Percentiles rank a stretch among this genome's conserved stretches.
Evolutionary conservation across 2,329 filamentous ascomycete species (phyloP).

Genomic region (Phialophora chinensis): DNA sequence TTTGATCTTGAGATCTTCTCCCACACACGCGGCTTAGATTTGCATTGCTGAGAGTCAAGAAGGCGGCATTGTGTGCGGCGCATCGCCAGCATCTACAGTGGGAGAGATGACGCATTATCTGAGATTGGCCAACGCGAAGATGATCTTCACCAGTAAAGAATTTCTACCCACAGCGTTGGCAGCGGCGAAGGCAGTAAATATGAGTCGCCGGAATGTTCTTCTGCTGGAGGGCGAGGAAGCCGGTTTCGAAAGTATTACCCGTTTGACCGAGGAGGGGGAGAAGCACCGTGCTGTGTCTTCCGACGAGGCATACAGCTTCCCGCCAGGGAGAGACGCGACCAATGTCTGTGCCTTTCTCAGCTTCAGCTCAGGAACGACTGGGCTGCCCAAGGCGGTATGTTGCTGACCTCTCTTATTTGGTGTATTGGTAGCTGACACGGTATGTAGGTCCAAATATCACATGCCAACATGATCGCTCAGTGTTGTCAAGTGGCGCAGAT

Average conservation of each 20-base stretch:
- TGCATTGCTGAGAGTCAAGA: background rate
- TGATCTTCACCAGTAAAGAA: conserved; percentile 62
- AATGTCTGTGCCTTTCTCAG: conserved; percentile 60
- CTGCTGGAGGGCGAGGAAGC: conserved; percentile 60
- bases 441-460: conserved; percentile 34
- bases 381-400: conserved; percentile 79
- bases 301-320: conserved; percentile 57
- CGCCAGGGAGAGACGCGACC: conserved; percentile 59
- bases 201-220: conserved; percentile 59
- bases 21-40: background rate
- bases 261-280: conserved; percentile 42
- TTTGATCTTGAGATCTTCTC: background rate
- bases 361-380: conserved; percentile 76
- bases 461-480: conserved; percentile 31
- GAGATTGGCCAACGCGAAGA: conserved; percentile 61
- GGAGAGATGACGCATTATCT: conserved; percentile 71
- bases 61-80: conserved; percentile 63
- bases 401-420: conserved; percentile 45
- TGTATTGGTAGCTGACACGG: background rate
- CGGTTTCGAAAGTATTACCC: conserved; percentile 36
- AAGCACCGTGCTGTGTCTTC: conserved; percentile 51
- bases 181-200: conserved; percentile 60
- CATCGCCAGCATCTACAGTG: conserved; percentile 67
- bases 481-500: conserved; percentile 22
- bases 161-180: conserved; percentile 60